Evolutionary conservation across 805 yeast genomes (phyloP), one percentile per base, ranked within the genome.

Genomic region (Kuraishia piskuri): DNA sequence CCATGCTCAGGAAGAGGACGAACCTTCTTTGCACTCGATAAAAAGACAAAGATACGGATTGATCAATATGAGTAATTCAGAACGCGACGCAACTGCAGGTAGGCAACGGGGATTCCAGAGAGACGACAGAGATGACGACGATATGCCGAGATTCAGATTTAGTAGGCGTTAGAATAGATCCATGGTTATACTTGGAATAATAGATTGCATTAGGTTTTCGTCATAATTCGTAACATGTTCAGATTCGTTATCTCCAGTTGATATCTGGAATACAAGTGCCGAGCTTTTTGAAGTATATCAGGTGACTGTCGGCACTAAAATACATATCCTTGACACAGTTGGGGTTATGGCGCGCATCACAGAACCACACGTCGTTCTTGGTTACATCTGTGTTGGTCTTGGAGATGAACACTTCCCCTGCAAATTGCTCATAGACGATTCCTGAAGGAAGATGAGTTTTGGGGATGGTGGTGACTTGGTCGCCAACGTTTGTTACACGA

Each of bases 401-500:
- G 44, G 61, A 58, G 22, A 64, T 56, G 56, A 61, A 62, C 8
- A 63, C 49, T 52, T 64, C 66, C 22, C 64, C 63, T 19, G 53
- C 50, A 14, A 59, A 54, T 45, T 58, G 63, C 26, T 55, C 55
- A 50, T 63, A 64, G 10, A 50, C 49, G 17, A 51, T 21, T 31
- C 22, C 58, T 12, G 40, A 31, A 31, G 40, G 40, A 2, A 45
- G 26, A 4, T 52, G 22, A 6, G 58, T 52, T 10, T 40, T 36
- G 1, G 61, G 61, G 19, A 59, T 40, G 21, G 36, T 58, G 10
- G 67, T 56, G 20, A 68, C 64, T 17, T 65, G 52, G 52, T 68
- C 72, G 6, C 58, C 61, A 37, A 62, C 61, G 53, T 67, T 69
- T 5, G 68, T 55, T 22, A 68, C 63, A 12, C 70, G 57, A 36